Base-by-base conservation (phyloP, 495 filamentous ascomycete genomes). In the Chaetomidium leptoderma region DNA sequence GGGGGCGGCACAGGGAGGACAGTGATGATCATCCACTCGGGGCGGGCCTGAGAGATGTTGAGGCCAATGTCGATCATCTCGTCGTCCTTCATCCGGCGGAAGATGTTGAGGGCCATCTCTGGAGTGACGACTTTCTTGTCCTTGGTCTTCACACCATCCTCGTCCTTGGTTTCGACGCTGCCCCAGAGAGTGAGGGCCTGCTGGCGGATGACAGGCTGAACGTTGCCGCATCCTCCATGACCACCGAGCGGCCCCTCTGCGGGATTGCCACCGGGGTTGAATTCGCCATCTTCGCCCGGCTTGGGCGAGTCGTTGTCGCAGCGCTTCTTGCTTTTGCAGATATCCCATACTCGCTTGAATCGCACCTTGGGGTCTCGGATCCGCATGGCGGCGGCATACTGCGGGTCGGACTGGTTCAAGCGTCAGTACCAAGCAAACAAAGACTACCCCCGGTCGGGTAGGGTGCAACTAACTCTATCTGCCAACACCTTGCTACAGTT, bases 1-100 rank as follows among this genome's bases (percentile, higher is more conserved):
- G 93, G 93, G 3, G 93, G 93, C 0, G 93, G 93, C 4, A 99
- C 93, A 6, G 95, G 91, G 17, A 98, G 79, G 43, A 97, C 91
- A 0, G 92, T 95, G 54, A 98, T 79, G 59, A 97, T 83, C 92
- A 99, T 96, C 92, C 95, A 97, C 70, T 97, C 93, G 1, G 93
- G 93, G 50, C 92, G 83, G 30, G 93, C 92, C 67, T 97, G 97
- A 59, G 95, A 86, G 60, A 86, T 87, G 74, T 88, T 97, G 64
- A 97, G 72, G 42, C 93, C 93, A 73, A 98, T 86, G 62, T 92
- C 88, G 51, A 79, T 76, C 61, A 95, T 86, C 42, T 96, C 92
- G 13, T 87, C 79, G 36, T 86, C 79, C 2, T 86, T 81, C 50
- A 97, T 95, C 61, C 83, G 85, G 54, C 85, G 84, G 72, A 99